Percentiles rank a stretch among this genome's conserved stretches.
Conservation (phyloP, 2,329 filamentous ascomycete genomes). For the Akanthomyces lecanii region DNA sequence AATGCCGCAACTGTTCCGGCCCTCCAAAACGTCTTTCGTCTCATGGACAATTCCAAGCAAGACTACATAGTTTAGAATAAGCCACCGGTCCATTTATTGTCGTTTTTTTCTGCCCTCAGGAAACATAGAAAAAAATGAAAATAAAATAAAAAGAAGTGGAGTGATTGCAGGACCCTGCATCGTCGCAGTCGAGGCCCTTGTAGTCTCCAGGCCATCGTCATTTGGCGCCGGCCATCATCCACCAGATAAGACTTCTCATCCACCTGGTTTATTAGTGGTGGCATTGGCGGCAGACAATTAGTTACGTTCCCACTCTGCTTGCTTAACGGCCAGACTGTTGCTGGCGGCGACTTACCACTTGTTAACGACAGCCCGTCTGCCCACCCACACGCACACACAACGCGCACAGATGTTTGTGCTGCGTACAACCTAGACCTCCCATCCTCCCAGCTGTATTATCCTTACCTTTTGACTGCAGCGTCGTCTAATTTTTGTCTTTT, state of each 20-base stretch:
- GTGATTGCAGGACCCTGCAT: constrained; percentile 8
- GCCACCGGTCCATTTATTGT: background rate
- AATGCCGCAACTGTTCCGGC: background rate
- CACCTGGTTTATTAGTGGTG: background rate
- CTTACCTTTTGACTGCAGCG: background rate
- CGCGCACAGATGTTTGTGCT: background rate
- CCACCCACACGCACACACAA: background rate
- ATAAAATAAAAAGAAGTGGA: background rate
- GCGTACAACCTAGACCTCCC: background rate
- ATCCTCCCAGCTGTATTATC: background rate
- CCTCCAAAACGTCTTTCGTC: constrained; percentile 10
- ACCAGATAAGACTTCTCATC: constrained; percentile 2
- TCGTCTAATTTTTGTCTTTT: background rate
- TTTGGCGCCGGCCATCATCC: constrained; percentile 1
- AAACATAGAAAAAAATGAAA: background rate
- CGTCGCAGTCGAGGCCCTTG: constrained; percentile 1
- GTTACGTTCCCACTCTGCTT: background rate
- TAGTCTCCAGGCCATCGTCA: constrained; percentile 5
- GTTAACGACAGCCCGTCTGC: background rate
- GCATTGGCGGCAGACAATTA: background rate
- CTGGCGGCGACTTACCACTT: background rate
- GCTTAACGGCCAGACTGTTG: background rate
- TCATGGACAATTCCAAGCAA: background rate
- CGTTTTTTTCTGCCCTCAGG: background rate
- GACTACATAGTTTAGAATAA: background rate